Evolutionary conservation across 257 asterid species (phyloP), one percentile per base, ranked within the genome.

Genomic region (Nyctanthes arbortristis): DNA sequence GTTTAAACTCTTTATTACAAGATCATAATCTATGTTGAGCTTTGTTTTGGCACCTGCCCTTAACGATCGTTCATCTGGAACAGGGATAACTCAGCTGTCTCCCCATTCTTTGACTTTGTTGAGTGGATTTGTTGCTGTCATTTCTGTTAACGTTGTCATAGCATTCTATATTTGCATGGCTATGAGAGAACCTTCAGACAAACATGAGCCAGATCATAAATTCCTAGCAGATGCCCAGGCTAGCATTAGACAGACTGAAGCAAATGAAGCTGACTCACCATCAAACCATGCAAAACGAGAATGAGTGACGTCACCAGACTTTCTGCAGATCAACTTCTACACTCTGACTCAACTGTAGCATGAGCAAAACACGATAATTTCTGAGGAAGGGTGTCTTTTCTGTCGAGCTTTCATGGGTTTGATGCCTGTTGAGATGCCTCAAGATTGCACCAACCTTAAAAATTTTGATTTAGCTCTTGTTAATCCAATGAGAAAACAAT

Each of bases 101-200:
- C 79, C 84, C 5, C 89, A 85, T 79, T 70, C 93, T 30, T 16
- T 73, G 73, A 88, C 97, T 25, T 31, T 88, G 65, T 64, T 89
- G 89, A 90, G 98, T 49, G 97, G 98, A 28, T 71, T 88, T 43
- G 84, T 85, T 7, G 98, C 96, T 4, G 98, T 90, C 45, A 73
- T 93, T 75, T 90, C 96, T 3, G 95, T 93, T 11, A 93, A 93
- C 36, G 80, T 87, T 36, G 95, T 90, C 20, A 90, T 93, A 22
- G 88, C 77, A 45, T 83, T 84, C 74, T 90, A 90, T 76, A 90
- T 93, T 56, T 82, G 78, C 43, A 55, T 82, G 78, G 95, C 98
- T 79, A 87, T 93, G 90, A 85, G 73, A 81, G 98, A 93, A 75
- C 95, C 96, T 20, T 76, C 93, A 5, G 70, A 77, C 78, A 90